Evolutionary conservation across 805 yeast species (phyloP).

Genomic region (Blastobotrys peoriensis): DNA sequence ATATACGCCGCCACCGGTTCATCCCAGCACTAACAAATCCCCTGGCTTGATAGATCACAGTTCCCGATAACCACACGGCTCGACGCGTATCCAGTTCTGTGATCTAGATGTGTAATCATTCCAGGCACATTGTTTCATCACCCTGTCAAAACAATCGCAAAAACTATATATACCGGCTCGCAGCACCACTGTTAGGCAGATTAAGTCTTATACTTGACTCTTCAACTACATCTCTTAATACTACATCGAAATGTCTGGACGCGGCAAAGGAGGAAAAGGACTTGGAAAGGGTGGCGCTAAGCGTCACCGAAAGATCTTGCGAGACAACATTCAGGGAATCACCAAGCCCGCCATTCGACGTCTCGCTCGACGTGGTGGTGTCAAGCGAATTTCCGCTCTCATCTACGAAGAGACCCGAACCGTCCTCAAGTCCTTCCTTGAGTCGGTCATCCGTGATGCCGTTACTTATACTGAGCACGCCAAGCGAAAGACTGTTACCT

Average conservation of each 20-base stretch:
- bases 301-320: constrained; percentile 98
- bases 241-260: constrained; percentile 31
- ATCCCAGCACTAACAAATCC: neutral
- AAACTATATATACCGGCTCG: no score
- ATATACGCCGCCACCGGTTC: no score
- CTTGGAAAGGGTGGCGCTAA: constrained; percentile 99
- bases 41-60: no score
- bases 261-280: constrained; percentile 99
- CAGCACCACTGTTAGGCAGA: no score
- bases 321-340: constrained; percentile 99
- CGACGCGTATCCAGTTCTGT: no score
- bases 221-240: neutral
- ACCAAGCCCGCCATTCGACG: constrained; percentile 99
- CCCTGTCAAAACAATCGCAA: no score
- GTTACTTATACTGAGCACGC: constrained; percentile 99
- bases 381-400: constrained; percentile 98
- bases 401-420: constrained; percentile 99
- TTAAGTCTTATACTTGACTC: no score
- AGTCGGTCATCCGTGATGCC: constrained; percentile 97
- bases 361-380: constrained; percentile 99
- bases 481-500: constrained; percentile 99
- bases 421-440: constrained; percentile 91
- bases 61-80: constrained; percentile 3
- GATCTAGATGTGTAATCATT: no score
- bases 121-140: no score